These are phyloP conservation scores for Cladorrhinum sp. DNA, from an alignment of 2,329 filamentous ascomycete genomes.

Conservation along the genomic window DNA sequence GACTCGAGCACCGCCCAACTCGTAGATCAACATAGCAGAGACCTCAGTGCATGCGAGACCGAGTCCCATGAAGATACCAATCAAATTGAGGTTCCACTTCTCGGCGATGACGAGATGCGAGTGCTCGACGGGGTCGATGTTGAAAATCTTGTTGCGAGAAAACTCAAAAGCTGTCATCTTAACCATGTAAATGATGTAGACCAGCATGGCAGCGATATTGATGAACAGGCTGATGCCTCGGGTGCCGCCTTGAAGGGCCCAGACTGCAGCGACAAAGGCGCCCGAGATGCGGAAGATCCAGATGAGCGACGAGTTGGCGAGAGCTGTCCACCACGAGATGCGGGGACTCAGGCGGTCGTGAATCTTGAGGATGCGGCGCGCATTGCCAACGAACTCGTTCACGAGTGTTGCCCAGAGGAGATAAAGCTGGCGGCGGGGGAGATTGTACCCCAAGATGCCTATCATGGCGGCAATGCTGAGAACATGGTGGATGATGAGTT, in stretches of 20 bases:
- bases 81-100: slow-evolving; percentile 15
- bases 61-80: slow-evolving; percentile 14
- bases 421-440: slow-evolving; percentile 23
- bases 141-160: slow-evolving; percentile 7
- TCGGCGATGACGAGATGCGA: slow-evolving; percentile 14
- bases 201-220: slow-evolving; percentile 3
- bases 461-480: slow-evolving; percentile 22
- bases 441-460: slow-evolving; percentile 16
- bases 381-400: slow-evolving; percentile 20
- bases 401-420: slow-evolving; percentile 22
- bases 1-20: neutral
- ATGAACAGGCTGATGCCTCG: slow-evolving; percentile 8
- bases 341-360: slow-evolving; percentile 13
- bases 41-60: slow-evolving; percentile 14
- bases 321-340: slow-evolving; percentile 14
- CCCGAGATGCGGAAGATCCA: slow-evolving; percentile 16
- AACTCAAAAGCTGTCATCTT: slow-evolving; percentile 12
- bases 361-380: slow-evolving; percentile 18
- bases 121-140: slow-evolving; percentile 1
- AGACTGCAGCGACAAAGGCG: slow-evolving; percentile 16
- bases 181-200: slow-evolving; percentile 21
- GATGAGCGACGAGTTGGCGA: slow-evolving; percentile 9
- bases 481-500: slow-evolving; percentile 26
- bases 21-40: slow-evolving; percentile 15
- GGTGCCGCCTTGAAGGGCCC: slow-evolving; percentile 15